phyloP scores from a whole-genome alignment of 352 stramenopile genomes.

The Globisporangium nunn region DNA sequence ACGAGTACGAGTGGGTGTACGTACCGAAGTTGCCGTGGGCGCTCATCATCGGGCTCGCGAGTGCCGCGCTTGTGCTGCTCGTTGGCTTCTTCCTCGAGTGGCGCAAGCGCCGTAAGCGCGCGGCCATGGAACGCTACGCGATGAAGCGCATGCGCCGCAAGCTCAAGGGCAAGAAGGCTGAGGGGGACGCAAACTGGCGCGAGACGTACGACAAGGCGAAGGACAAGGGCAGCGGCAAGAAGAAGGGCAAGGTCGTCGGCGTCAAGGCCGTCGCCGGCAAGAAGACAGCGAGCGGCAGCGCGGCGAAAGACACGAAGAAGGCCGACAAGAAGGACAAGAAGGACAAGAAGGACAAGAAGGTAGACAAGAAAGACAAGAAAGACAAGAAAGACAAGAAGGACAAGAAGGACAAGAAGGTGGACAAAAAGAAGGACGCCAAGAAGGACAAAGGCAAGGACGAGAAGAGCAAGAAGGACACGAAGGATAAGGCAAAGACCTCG shows the following conservation, averaged over 20 bases:
- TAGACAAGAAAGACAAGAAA: conserved; percentile 44
- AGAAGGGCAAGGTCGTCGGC: conserved; percentile 23
- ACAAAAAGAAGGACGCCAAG: conserved; percentile 11
- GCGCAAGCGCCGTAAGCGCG: conserved; percentile 85
- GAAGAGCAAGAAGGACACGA: conserved; percentile 19
- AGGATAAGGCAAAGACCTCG: conserved; percentile 24
- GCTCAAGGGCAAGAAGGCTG: conserved; percentile 80
- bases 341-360: conserved; percentile 40
- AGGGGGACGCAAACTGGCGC: conserved; percentile 64
- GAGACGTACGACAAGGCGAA: conserved; percentile 68
- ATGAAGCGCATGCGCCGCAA: conserved; percentile 93
- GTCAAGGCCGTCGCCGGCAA: conserved; percentile 11
- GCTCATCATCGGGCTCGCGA: conserved; percentile 75
- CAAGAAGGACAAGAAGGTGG: conserved; percentile 33
- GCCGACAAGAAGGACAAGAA: conserved; percentile 58
- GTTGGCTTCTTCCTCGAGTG: conserved; percentile 88
- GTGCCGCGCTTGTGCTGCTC: conserved; percentile 69
- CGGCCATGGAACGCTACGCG: conserved; percentile 90
- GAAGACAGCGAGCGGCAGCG: background rate
- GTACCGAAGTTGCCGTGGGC: conserved; percentile 86
- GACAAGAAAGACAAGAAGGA: conserved; percentile 46
- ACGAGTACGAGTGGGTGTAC: conserved; percentile 92
- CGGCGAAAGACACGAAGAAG: no score
- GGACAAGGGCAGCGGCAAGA: conserved; percentile 45
- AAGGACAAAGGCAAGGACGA: conserved; percentile 13